Evolutionary conservation across 805 yeast species (phyloP).

Genomic region (Kurtzmaniella fragi): DNA sequence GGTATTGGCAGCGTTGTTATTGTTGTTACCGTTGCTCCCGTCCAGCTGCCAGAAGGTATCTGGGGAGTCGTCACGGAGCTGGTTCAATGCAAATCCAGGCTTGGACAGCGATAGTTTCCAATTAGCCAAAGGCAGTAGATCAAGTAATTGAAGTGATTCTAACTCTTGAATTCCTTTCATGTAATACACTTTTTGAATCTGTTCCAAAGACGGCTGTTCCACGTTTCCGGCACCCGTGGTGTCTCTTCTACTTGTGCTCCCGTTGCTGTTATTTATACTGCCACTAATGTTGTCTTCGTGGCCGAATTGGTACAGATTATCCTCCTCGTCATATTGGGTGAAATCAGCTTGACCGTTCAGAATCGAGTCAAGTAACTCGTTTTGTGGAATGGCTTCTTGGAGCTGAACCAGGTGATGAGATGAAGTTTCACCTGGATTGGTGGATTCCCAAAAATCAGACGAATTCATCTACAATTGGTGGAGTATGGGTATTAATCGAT

Average conservation of each 20-base stretch:
- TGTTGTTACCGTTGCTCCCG: slow-evolving; percentile 46
- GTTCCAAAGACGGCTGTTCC: slow-evolving; percentile 35
- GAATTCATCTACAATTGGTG: slow-evolving; percentile 22
- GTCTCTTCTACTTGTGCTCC: slow-evolving; percentile 8
- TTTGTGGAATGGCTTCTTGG: slow-evolving; percentile 23
- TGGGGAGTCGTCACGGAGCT: slow-evolving; percentile 69
- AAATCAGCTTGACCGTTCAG: slow-evolving; percentile 8
- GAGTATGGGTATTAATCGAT: neutral
- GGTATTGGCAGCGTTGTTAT: slow-evolving; percentile 14
- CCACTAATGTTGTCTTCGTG: neutral
- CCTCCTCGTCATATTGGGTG: neutral
- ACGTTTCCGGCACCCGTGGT: slow-evolving; percentile 9
- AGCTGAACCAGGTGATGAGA: slow-evolving; percentile 21
- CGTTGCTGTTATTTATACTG: slow-evolving; percentile 1
- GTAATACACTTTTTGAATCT: slow-evolving; percentile 36
- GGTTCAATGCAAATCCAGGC: slow-evolving; percentile 65
- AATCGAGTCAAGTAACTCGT: slow-evolving; percentile 26
- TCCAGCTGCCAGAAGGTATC: slow-evolving; percentile 90
- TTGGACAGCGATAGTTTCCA: slow-evolving; percentile 83
- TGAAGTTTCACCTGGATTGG: slow-evolving; percentile 3
- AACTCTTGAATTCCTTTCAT: slow-evolving; percentile 47
- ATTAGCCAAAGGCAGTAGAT: slow-evolving; percentile 73
- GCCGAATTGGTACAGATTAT: too few species aligned
- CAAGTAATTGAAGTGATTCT: slow-evolving; percentile 57
- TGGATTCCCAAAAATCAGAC: slow-evolving; percentile 23